Evolutionary conservation across 805 yeast genomes (phyloP).

Genomic region (Saccharomycopsis sp.): DNA sequence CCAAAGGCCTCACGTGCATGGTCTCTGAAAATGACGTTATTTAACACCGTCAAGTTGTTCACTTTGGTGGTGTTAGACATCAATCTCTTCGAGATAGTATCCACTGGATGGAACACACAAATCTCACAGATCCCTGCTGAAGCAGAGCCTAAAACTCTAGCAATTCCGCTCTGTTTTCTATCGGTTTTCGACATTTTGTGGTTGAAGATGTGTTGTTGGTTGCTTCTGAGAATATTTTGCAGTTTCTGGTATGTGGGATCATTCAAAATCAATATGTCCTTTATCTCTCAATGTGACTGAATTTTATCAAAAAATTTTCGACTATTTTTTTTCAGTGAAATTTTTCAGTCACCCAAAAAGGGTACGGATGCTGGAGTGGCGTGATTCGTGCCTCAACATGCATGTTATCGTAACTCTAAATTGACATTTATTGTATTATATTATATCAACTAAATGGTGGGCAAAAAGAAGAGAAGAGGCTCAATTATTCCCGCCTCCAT

Average conservation of each 20-base stretch:
- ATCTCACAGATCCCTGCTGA: constrained; percentile 96
- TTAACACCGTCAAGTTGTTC: constrained; percentile 57
- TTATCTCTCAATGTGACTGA: not conserved
- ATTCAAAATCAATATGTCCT: too few species aligned
- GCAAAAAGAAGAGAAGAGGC: too few species aligned
- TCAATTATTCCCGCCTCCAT: not conserved
- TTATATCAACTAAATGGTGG: too few species aligned
- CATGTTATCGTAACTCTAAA: too few species aligned
- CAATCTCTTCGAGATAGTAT: constrained; percentile 92
- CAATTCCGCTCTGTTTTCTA: constrained; percentile 80
- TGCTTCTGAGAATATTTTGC: not conserved
- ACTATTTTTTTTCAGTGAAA: not conserved
- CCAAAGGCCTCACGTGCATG: constrained; percentile 67
- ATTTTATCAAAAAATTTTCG: not conserved
- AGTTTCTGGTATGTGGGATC: not conserved
- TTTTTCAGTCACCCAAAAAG: not conserved
- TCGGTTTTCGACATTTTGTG: constrained; percentile 32
- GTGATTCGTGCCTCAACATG: too few species aligned
- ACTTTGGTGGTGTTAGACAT: constrained; percentile 77
- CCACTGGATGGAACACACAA: constrained; percentile 97
- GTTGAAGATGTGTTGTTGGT: not conserved
- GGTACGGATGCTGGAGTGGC: too few species aligned
- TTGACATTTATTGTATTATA: too few species aligned
- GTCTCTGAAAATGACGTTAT: constrained; percentile 80
- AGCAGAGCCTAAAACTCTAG: constrained; percentile 94